Percentiles rank a stretch among this genome's conserved stretches.
Conservation (phyloP, 306 rosid species). For the Canavalia ensiformis region DNA sequence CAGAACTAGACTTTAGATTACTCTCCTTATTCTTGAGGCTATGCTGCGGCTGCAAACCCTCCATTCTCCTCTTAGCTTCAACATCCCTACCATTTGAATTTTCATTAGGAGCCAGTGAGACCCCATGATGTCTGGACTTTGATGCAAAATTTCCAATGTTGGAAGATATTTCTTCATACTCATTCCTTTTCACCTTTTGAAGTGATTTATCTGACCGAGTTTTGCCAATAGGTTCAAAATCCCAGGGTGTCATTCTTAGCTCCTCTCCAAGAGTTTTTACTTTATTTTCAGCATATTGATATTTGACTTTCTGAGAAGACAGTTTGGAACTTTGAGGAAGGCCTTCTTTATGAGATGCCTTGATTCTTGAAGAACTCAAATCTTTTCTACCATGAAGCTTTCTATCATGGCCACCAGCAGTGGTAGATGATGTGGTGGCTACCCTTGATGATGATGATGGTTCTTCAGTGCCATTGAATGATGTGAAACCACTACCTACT, state of each 20-base stretch:
- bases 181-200: conserved; percentile 55
- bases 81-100: conserved; percentile 36
- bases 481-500: conserved; percentile 41
- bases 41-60: conserved; percentile 50
- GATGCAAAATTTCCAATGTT: conserved; percentile 50
- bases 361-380: conserved; percentile 49
- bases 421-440: conserved; percentile 46
- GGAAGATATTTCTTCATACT: conserved; percentile 46
- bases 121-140: conserved; percentile 43
- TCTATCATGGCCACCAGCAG: conserved; percentile 37
- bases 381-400: conserved; percentile 44
- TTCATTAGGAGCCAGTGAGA: conserved; percentile 51
- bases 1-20: conserved; percentile 48
- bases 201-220: conserved; percentile 49
- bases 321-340: conserved; percentile 46
- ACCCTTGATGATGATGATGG: conserved; percentile 52
- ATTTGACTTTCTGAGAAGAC: conserved; percentile 49
- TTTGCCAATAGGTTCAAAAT: conserved; percentile 51
- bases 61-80: conserved; percentile 53
- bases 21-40: conserved; percentile 58
- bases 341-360: conserved; percentile 54
- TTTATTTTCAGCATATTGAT: conserved; percentile 57
- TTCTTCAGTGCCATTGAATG: conserved; percentile 46
- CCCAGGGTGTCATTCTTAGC: conserved; percentile 45
- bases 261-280: conserved; percentile 46